Base-by-base conservation (phyloP, 441 rosid genomes). In the Erodium moschatum region DNA sequence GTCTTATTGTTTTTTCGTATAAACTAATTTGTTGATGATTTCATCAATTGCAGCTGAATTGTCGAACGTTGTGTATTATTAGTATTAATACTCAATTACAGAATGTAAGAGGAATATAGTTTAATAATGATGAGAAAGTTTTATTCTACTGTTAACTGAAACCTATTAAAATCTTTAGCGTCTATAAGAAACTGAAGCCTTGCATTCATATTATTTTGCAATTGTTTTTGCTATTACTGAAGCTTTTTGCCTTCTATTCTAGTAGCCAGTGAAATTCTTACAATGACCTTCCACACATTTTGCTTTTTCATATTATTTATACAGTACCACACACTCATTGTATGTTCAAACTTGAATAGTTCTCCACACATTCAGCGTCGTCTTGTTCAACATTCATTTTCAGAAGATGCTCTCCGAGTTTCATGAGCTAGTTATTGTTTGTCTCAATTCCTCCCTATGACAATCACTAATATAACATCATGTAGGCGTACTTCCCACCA, bases 401-500 rank as follows among this genome's bases (percentile, higher is more conserved):
- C 18, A 9, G 31, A 3, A 61, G 33, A 40, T n/a, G 11, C n/a
- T 64, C 6, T 1, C 13, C 8, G n/a, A 61, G 31, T 70, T 73
- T 15, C 0, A 44, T 21, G 4, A 40, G 48, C 31, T 38, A 6
- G 64, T 74, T 64, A 50, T 24, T 64, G 29, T 65, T 65, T 67
- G 9, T 71, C 61, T 21, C 27, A 33, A 50, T 72, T 81, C 75
- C 52, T 33, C 67, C 62, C 44, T 67, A 46, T 29, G 65, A 50
- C 69, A 35, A 33, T 46, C 50, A 10, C n/a, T 21, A 60, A 71
- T 65, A 12, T 68, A 66, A n/a, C 67, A 69, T 78, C 65, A 61
- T 60, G 70, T 86, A 95, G 99, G 94, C 96, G 68, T 89, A 89
- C 79, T 90, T 95, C 44, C 99, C 99, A 19, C 85, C 76, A 72